A percentile compares a stretch with the other conserved stretches of the same genome.
These are phyloP conservation scores for Phytopythium oedochilum DNA, from an alignment of 352 stramenopile genomes.

Conservation along the genomic window DNA sequence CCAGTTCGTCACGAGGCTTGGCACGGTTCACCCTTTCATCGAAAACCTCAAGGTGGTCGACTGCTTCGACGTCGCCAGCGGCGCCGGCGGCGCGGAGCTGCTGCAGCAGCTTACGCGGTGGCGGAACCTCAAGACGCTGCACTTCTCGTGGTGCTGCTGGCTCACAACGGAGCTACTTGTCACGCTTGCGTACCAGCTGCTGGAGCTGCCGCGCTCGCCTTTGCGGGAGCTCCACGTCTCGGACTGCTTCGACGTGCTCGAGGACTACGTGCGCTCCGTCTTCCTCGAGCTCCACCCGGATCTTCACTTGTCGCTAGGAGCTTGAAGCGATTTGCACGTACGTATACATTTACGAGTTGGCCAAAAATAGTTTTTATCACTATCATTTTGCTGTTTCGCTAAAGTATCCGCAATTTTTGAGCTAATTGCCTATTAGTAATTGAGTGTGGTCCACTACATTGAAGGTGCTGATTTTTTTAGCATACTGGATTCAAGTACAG, in stretches of 20 bases:
- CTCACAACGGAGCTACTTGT: conserved; percentile 73
- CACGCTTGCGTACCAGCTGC: conserved; percentile 60
- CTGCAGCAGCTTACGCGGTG: conserved; percentile 46
- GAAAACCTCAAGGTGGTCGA: conserved; percentile 61
- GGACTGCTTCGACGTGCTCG: conserved; percentile 73
- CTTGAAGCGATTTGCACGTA: no score
- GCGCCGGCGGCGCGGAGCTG: conserved; percentile 34
- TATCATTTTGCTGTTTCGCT: no score
- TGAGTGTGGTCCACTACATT: no score
- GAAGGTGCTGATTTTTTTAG: no score
- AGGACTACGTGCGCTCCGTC: conserved; percentile 63
- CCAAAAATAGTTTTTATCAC: no score
- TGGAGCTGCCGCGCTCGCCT: conserved; percentile 39
- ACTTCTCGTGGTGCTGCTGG: conserved; percentile 82
- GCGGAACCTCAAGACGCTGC: conserved; percentile 53
- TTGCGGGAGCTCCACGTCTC: conserved; percentile 51
- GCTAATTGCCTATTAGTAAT: no score
- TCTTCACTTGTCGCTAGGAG: conserved; percentile 6
- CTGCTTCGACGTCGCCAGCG: conserved; percentile 54
- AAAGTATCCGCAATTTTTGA: no score
- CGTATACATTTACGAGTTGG: no score
- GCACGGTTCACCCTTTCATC: conserved; percentile 39
- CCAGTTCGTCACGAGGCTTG: conserved; percentile 38
- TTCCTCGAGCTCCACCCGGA: conserved; percentile 53
- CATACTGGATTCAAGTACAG: no score